Evolutionary conservation across 208 protist species (phyloP).

Genomic region (Wallacemonas rigidus): DNA sequence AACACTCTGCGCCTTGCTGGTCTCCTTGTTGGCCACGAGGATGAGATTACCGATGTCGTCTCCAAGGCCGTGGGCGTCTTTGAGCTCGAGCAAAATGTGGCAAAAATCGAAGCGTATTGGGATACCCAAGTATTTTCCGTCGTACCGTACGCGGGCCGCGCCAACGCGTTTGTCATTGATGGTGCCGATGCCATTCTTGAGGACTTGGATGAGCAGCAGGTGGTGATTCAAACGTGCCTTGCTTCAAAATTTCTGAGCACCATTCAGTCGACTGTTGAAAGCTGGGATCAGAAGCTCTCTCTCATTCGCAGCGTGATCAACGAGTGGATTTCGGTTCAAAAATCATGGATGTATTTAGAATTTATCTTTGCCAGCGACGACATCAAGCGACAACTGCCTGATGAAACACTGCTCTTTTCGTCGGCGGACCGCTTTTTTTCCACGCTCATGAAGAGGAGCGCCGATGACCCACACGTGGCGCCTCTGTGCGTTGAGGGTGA

Average conservation of each 20-base stretch:
- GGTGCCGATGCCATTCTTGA: constrained; percentile 86
- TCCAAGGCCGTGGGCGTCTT: constrained; percentile 88
- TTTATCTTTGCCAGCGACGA: constrained; percentile 97
- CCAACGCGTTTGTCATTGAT: constrained; percentile 85
- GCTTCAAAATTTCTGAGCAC: constrained; percentile 77
- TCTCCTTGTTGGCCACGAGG: constrained; percentile 48
- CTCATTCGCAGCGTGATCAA: constrained; percentile 85
- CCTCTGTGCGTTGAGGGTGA: constrained; percentile 73
- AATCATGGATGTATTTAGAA: constrained; percentile 97
- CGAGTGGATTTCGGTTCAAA: constrained; percentile 95
- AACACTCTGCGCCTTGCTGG: constrained; percentile 35
- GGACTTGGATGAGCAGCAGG: constrained; percentile 88
- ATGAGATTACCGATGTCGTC: constrained; percentile 76
- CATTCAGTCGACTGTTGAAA: constrained; percentile 61
- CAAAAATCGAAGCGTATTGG: constrained; percentile 87
- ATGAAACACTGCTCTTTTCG: constrained; percentile 87
- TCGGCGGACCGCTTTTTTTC: constrained; percentile 90
- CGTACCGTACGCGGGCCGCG: constrained; percentile 68
- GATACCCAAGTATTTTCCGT: constrained; percentile 53
- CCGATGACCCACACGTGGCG: constrained; percentile 82
- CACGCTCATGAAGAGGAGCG: constrained; percentile 80
- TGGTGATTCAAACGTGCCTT: constrained; percentile 84
- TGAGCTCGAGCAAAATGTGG: constrained; percentile 82
- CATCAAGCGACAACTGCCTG: constrained; percentile 94
- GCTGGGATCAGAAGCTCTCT: constrained; percentile 85